Percentiles rank a stretch among this genome's conserved stretches.
Conservation (phyloP, 2,329 filamentous ascomycete genomes). For the Fusarium staphyleae region DNA sequence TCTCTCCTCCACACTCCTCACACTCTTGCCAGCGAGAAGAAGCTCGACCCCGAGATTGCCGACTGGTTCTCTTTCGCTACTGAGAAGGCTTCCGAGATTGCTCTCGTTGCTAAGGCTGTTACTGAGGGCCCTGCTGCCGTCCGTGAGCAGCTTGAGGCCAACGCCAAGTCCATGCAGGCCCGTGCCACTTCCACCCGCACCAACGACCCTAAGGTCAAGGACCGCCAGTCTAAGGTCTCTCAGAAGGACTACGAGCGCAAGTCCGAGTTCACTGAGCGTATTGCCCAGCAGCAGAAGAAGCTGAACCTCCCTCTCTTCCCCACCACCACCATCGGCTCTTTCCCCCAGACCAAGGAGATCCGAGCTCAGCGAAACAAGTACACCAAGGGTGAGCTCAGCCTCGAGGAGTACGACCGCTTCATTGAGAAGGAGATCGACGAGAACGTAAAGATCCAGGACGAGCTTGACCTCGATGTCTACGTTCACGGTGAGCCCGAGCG, state of each 20-base stretch:
- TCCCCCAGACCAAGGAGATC: slow-evolving; percentile 99
- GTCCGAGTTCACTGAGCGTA: slow-evolving; percentile 85
- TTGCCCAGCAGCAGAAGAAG: slow-evolving; percentile 86
- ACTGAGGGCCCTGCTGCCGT: slow-evolving; percentile 90
- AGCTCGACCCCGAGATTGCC: slow-evolving; percentile 88
- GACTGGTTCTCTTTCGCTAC: slow-evolving; percentile 99
- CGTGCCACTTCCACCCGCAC: slow-evolving; percentile 92
- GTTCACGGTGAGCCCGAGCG: slow-evolving; percentile 99
- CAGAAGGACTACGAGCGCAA: slow-evolving; percentile 89
- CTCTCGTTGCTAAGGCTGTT: slow-evolving; percentile 94
- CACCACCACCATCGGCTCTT: slow-evolving; percentile 98
- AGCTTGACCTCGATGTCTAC: slow-evolving; percentile 95
- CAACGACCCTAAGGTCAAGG: slow-evolving; percentile 98
- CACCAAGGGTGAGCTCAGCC: slow-evolving; percentile 97
- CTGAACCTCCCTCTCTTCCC: slow-evolving; percentile 97
- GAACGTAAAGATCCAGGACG: slow-evolving; percentile 95
- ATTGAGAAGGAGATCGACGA: slow-evolving; percentile 98
- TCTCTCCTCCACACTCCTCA: slow-evolving; percentile 98
- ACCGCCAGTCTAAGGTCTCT: slow-evolving; percentile 88
- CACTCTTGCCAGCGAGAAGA: slow-evolving; percentile 98
- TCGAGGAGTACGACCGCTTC: slow-evolving; percentile 95
- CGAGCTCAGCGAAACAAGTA: slow-evolving; percentile 96
- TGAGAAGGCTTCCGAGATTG: slow-evolving; percentile 92
- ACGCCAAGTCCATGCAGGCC: slow-evolving; percentile 91
- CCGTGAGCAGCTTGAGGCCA: slow-evolving; percentile 89